phyloP scores from a whole-genome alignment of 371 early-diverging fungal genomes.

The Lichtheimia ramosa region DNA sequence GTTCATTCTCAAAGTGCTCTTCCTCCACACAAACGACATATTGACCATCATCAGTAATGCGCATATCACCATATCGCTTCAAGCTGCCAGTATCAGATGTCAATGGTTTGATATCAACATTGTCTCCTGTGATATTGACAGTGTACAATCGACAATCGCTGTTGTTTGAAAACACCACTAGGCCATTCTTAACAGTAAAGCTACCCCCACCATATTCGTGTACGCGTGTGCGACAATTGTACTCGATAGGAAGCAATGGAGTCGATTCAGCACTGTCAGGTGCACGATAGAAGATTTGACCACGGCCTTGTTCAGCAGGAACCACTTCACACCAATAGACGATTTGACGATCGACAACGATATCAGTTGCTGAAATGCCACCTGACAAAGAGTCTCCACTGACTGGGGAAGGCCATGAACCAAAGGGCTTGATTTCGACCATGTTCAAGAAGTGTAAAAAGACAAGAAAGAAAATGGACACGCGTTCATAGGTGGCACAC shows the following conservation, averaged over 20 bases:
- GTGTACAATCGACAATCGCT: constrained; percentile 56
- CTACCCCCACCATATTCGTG: constrained; percentile 80
- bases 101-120: constrained; percentile 35
- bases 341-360: constrained; percentile 24
- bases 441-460: background rate
- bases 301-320: constrained; percentile 42
- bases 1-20: constrained; percentile 60
- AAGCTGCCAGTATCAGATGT: constrained; percentile 41
- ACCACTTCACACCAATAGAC: constrained; percentile 39
- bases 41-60: constrained; percentile 48
- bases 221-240: constrained; percentile 54
- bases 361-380: constrained; percentile 25
- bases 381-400: constrained; percentile 40
- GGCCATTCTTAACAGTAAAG: constrained; percentile 54
- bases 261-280: constrained; percentile 6
- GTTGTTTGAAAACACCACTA: constrained; percentile 67
- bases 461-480: background rate
- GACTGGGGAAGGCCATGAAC: constrained; percentile 48
- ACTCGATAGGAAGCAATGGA: constrained; percentile 27
- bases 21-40: constrained; percentile 68
- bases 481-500: no score
- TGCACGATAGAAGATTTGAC: constrained; percentile 34
- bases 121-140: constrained; percentile 23
- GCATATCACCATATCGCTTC: constrained; percentile 65
- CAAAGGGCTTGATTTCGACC: constrained; percentile 29